Evolutionary conservation across 2,329 filamentous ascomycete species (phyloP).

Genomic region (Cladosporium sp.): DNA sequence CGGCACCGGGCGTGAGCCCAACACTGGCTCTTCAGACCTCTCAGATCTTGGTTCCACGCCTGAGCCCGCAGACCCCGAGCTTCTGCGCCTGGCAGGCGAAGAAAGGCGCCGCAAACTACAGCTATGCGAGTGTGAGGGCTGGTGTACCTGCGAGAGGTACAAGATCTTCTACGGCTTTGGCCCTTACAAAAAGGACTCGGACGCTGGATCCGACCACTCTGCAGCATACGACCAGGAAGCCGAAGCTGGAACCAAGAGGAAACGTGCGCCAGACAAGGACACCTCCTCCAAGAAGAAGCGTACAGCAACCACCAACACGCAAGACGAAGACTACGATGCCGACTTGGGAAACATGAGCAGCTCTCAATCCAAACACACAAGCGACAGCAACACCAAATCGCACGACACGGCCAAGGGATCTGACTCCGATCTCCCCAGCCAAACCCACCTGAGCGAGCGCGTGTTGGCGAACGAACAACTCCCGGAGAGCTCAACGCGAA

Average conservation of each 20-base stretch:
- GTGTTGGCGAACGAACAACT: background rate
- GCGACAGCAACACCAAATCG: background rate
- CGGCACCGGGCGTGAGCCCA: background rate
- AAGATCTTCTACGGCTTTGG: background rate
- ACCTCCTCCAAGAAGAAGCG: background rate
- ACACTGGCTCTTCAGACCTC: background rate
- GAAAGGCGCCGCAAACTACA: background rate
- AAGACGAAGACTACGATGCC: background rate
- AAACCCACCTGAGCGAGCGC: slow-evolving; percentile 14
- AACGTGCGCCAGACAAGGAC: background rate
- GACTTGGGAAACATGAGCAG: background rate
- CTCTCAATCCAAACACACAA: too few species aligned
- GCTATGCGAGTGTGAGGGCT: slow-evolving; percentile 6
- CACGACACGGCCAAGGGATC: background rate
- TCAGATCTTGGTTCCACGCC: slow-evolving; percentile 10
- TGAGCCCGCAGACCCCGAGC: background rate
- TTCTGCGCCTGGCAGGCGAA: background rate
- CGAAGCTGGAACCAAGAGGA: background rate
- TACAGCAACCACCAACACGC: background rate
- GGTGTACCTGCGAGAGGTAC: slow-evolving; percentile 16
- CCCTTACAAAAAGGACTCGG: background rate
- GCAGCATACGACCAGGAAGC: background rate
- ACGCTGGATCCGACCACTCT: background rate
- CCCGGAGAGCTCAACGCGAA: slow-evolving; percentile 6
- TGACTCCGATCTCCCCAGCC: slow-evolving; percentile 2